Evolutionary conservation across 2,329 filamentous ascomycete genomes (phyloP), one percentile per base, ranked within the genome.

Genomic region (Passalora sequoiae): DNA sequence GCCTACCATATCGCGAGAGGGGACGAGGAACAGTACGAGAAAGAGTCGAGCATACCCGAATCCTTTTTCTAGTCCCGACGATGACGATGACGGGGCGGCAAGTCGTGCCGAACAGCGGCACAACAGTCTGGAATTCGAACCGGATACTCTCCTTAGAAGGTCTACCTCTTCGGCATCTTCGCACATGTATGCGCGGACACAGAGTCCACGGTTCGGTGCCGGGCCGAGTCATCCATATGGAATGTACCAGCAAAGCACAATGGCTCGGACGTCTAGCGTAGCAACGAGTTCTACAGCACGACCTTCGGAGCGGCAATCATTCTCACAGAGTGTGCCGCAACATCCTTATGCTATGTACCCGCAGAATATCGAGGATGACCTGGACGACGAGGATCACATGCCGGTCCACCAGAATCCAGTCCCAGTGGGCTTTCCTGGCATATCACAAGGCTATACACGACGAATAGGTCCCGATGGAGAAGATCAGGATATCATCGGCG

Each of bases 261-360:
- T 68, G 61, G 69, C 54, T 57, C 71, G 79, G 43, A 76, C 79
- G 6, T 70, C 76, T 17, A 89, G 86, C 59, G 70, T 84, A 27
- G 77, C 80, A n/a, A 87, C 86, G 15, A 78, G 81, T 10, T 81
- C 84, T 6, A 89, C 86, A 9, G 69, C 77, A 32, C 76, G 75
- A 10, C 66, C 74, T 6, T 75, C 81, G 3, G 79, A 83, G 54
- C 77, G 73, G 38, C 80, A 57, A 47, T 55, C 58, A 39, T 51
- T 53, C 42, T 43, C 53, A 31, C 46, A 54, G 46, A 54, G 49
- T 46, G 52, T 80, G 2, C 89, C 89, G 6, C 79, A 86, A 46
- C 89, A 95, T 60, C 89, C 89, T 0, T 96, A 96, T 61, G 78
- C 76, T 29, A 78, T 94, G 73, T 96, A 95, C 58, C 76, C 86